These are phyloP conservation scores for Blastobotrys serpentis DNA, from an alignment of 1,139 yeast species.

Conservation along the genomic window DNA sequence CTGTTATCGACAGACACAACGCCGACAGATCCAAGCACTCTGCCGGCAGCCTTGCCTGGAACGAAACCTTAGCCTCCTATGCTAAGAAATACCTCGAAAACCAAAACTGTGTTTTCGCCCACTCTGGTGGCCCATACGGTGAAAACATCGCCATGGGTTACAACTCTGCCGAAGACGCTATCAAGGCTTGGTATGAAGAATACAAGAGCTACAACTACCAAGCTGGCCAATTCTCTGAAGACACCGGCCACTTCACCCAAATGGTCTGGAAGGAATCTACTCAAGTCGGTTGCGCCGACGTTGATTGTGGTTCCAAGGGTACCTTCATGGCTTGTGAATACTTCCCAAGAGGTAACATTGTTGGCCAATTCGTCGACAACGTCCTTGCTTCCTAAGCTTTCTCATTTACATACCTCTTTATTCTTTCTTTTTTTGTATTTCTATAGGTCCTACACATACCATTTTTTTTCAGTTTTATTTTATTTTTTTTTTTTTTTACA, in stretches of 20 bases:
- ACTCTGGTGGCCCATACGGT: conserved; percentile 79
- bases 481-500: too few relatives aligned
- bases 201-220: conserved; percentile 51
- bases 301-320: conserved; percentile 36
- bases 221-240: conserved; percentile 42
- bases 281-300: conserved; percentile 71
- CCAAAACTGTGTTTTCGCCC: conserved; percentile 70
- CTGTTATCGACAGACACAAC: conserved; percentile 50
- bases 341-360: conserved; percentile 41
- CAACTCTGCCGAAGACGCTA: conserved; percentile 56
- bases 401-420: background rate
- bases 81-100: conserved; percentile 63
- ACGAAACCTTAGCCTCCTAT: conserved; percentile 54
- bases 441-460: conserved; percentile 5
- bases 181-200: conserved; percentile 84
- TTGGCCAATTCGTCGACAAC: conserved; percentile 49
- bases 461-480: background rate
- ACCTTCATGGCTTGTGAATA: conserved; percentile 43
- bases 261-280: conserved; percentile 75
- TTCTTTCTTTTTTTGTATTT: conserved; percentile 5
- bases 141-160: conserved; percentile 83
- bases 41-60: conserved; percentile 64
- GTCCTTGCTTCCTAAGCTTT: conserved; percentile 36
- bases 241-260: conserved; percentile 79
- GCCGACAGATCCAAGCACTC: conserved; percentile 64